These are phyloP conservation scores for Wickerhamiella azyma DNA, from an alignment of 805 yeast genomes.

Conservation along the genomic window DNA sequence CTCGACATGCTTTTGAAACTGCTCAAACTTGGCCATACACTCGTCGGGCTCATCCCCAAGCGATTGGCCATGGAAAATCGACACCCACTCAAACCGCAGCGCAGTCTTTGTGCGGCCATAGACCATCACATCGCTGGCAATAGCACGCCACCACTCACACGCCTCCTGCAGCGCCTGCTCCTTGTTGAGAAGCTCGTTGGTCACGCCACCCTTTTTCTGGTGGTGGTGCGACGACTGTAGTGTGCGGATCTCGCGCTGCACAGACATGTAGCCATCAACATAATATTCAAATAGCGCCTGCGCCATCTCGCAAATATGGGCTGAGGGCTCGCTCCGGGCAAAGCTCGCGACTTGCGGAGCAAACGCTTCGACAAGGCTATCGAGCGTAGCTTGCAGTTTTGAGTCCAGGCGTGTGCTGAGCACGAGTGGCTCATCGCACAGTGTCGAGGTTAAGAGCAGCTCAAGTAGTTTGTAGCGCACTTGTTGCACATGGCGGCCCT, in stretches of 20 bases:
- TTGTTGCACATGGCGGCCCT: constrained; percentile 28
- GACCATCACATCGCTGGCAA: constrained; percentile 12
- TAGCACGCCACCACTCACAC: constrained; percentile 14
- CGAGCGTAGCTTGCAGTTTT: background rate
- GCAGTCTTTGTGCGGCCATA: background rate
- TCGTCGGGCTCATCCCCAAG: constrained; percentile 27
- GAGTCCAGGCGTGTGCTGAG: background rate
- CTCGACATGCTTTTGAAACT: constrained; percentile 12
- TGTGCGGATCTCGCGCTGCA: constrained; percentile 5
- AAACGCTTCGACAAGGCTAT: background rate
- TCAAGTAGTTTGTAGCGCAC: constrained; percentile 26
- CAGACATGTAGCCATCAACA: constrained; percentile 14
- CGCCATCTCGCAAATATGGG: constrained; percentile 4
- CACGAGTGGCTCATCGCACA: background rate
- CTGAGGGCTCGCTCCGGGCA: background rate
- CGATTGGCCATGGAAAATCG: constrained; percentile 33
- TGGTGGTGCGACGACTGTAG: constrained; percentile 20
- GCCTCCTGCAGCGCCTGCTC: background rate
- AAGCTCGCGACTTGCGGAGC: constrained; percentile 1
- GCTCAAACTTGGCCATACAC: constrained; percentile 19
- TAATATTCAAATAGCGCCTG: constrained; percentile 17
- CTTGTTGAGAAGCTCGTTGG: constrained; percentile 10
- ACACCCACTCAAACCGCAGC: constrained; percentile 37
- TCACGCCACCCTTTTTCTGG: constrained; percentile 6
- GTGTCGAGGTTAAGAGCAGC: background rate